A percentile compares a stretch with the other conserved stretches of the same genome.
phyloP scores from a whole-genome alignment of 176 grass and related monocot genomes.

The Cenchrus purpureus region DNA sequence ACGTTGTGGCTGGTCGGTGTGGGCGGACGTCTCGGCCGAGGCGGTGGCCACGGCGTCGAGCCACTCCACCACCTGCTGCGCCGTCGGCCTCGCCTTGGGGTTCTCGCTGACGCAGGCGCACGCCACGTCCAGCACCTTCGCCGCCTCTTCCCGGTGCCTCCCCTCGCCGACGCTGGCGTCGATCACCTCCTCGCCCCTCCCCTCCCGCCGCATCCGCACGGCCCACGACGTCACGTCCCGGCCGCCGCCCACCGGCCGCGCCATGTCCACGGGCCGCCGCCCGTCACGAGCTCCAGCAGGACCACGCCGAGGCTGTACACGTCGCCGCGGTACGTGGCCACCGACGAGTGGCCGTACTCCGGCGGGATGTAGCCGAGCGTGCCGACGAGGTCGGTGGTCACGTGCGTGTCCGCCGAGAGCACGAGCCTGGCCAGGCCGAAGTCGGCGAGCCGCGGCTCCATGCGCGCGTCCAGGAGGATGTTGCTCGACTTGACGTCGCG shows the following conservation, averaged over 20 bases:
- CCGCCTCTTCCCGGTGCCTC: conserved; percentile 33
- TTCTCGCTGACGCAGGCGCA: conserved; percentile 44
- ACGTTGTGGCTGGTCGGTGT: not conserved
- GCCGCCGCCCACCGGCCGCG: not conserved
- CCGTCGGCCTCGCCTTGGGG: conserved; percentile 48
- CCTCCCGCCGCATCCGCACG: conserved; percentile 43
- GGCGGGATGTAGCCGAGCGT: conserved; percentile 83
- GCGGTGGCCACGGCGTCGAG: conserved; percentile 44
- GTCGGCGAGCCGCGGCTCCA: conserved; percentile 64
- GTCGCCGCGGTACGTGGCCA: conserved; percentile 59
- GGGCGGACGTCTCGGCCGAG: not conserved
- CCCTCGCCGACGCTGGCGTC: conserved; percentile 17
- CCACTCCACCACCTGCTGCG: conserved; percentile 41
- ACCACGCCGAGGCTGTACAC: conserved; percentile 86
- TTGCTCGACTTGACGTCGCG: conserved; percentile 88
- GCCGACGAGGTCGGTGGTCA: conserved; percentile 67
- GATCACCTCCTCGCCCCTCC: conserved; percentile 26
- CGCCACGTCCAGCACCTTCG: conserved; percentile 44
- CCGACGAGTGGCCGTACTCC: conserved; percentile 52
- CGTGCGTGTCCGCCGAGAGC: conserved; percentile 53
- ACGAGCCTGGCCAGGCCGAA: conserved; percentile 65
- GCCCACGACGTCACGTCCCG: conserved; percentile 60
- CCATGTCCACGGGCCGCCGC: conserved; percentile 53
- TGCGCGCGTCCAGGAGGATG: conserved; percentile 66
- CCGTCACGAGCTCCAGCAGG: conserved; percentile 74